These are phyloP conservation scores for Alternaria dauci DNA, from an alignment of 2,329 filamentous ascomycete genomes.

Conservation along the genomic window DNA sequence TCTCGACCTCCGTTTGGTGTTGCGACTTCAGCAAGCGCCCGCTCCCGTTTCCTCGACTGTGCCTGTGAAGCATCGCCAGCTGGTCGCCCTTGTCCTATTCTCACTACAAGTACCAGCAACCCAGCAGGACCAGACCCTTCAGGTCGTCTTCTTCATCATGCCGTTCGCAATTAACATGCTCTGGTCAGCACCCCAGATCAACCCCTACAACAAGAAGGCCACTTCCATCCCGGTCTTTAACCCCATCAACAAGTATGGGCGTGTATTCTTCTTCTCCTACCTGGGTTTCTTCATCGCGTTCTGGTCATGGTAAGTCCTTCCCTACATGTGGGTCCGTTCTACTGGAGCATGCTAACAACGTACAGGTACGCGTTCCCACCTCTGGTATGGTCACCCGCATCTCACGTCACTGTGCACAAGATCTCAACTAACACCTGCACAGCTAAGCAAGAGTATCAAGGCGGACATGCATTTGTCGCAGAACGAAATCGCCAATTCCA, in stretches of 20 bases:
- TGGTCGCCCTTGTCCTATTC: conserved; percentile 17
- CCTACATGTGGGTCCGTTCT: conserved; percentile 6
- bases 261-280: conserved; percentile 91
- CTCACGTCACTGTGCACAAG: conserved; percentile 9
- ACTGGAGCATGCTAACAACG: conserved; percentile 30
- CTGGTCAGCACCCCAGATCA: conserved; percentile 71
- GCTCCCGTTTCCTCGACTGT: conserved; percentile 16
- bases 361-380: conserved; percentile 86
- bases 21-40: conserved; percentile 27
- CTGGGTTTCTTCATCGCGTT: conserved; percentile 87
- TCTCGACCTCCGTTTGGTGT: conserved; percentile 24
- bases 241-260: conserved; percentile 78
- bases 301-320: conserved; percentile 71
- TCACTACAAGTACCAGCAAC: conserved; percentile 6
- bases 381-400: conserved; percentile 61
- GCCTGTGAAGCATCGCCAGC: conserved; percentile 13
- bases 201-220: conserved; percentile 85
- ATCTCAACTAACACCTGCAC: conserved; percentile 54
- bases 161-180: conserved; percentile 47
- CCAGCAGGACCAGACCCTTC: neutral
- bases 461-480: conserved; percentile 76
- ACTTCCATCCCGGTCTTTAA: conserved; percentile 81
- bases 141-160: conserved; percentile 33
- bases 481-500: conserved; percentile 83
- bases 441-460: conserved; percentile 70